These are phyloP conservation scores for Ceratocystis destructans DNA, from an alignment of 2,329 filamentous ascomycete species.

Conservation along the genomic window DNA sequence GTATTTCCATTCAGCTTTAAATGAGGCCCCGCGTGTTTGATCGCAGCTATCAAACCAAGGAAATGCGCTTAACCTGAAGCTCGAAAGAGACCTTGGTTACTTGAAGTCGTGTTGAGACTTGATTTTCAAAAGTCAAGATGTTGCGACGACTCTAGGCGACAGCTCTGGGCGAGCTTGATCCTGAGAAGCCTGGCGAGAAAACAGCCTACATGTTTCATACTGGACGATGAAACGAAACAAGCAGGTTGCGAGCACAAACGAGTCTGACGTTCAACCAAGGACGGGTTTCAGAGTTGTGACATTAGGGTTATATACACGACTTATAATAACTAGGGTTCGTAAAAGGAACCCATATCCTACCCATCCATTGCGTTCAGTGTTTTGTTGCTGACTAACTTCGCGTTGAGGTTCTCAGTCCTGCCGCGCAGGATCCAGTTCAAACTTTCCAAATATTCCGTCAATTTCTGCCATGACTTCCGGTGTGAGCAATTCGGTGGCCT, in stretches of 20 bases:
- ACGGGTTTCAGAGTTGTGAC: neutral
- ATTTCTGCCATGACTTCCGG: conserved; percentile 38
- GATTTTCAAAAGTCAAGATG: no score
- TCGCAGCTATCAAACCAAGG: neutral
- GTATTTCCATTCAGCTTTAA: neutral
- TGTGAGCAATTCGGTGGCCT: conserved; percentile 35
- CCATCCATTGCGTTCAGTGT: no score
- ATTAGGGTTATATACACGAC: neutral
- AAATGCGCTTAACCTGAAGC: neutral
- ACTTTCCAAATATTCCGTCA: conserved; percentile 30
- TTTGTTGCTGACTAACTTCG: neutral
- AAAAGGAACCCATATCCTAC: no score
- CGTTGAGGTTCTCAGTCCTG: conserved; percentile 14
- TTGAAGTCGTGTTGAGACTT: no score
- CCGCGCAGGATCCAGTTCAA: conserved; percentile 17
- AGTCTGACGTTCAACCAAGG: neutral
- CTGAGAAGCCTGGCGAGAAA: neutral
- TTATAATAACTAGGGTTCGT: neutral
- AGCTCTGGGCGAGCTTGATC: neutral
- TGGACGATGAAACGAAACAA: neutral
- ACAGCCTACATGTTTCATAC: neutral
- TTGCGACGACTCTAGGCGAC: no score
- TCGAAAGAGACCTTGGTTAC: neutral
- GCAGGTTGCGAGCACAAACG: neutral
- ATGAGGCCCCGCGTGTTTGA: neutral